Evolutionary conservation across 2,329 filamentous ascomycete species (phyloP), one percentile per base, ranked within the genome.

Genomic region (Biscogniauxia mediterranea): DNA sequence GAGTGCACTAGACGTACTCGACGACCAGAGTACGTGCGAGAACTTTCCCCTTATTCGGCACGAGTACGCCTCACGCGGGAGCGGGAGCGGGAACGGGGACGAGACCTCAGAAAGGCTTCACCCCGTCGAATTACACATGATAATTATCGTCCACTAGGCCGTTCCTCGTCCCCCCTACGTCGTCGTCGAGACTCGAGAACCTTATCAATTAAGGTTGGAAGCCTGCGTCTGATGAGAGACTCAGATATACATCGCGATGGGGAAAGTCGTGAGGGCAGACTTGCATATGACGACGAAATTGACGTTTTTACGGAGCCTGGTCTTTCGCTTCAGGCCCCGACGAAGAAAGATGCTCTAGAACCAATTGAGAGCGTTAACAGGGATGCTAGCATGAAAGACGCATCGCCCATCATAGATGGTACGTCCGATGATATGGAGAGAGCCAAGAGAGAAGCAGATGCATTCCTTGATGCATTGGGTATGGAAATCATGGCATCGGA

Each of bases 221-320:
- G 38, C 3, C 20, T 15, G 2, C 52, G 54, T 20, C 17, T n/a
- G n/a, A 54, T 25, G n/a, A 54, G 32, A 51, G 50, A 58, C 52
- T 49, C 63, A 2, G 50, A 60, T 13, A 57, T 59, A 13, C 25
- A 52, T 11, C 56, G 26, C 11, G n/a, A 62, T 1, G 28, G 28
- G 2, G 28, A 32, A 32, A 32, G 28, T 32, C 28, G 28, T 32
- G 66, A 69, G 54, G 70, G 70, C 4, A 67, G 70, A 56, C 65
- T 71, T 54, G 62, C 66, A 7, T 71, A 69, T 52, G 64, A 71
- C 21, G 65, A 71, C 52, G 64, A 64, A 21, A 46, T 57, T 17
- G 21, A 64, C 11, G 55, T 63, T 13, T 65, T 55, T 52, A 60
- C 60, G 32, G 54, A 42, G n/a, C 32, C 23, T 6, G 19, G 56